phyloP scores from a whole-genome alignment of 306 rosid genomes.

The Cicer pinnatifidum region DNA sequence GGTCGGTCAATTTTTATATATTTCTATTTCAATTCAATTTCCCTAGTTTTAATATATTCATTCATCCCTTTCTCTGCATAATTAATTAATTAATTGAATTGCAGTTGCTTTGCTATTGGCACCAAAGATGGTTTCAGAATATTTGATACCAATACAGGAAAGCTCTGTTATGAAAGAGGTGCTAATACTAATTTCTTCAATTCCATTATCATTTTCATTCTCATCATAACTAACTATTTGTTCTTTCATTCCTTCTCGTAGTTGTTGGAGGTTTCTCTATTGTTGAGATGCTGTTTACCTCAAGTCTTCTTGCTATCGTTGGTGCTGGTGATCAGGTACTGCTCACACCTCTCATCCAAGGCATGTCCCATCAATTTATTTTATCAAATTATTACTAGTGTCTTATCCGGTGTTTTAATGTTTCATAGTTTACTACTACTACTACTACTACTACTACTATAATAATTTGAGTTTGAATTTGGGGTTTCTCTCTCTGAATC shows the following conservation, averaged over 20 bases:
- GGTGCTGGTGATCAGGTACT: slow-evolving; percentile 94
- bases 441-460: slow-evolving; percentile 43
- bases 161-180: slow-evolving; percentile 80
- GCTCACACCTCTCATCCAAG: no score
- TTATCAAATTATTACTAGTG: no score
- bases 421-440: background rate
- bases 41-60: background rate
- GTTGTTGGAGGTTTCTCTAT: slow-evolving; percentile 79
- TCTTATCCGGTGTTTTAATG: no score
- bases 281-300: slow-evolving; percentile 87
- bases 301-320: slow-evolving; percentile 94
- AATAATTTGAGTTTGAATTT: background rate
- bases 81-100: background rate
- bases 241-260: slow-evolving; percentile 1
- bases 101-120: slow-evolving; percentile 85
- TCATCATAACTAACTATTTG: background rate
- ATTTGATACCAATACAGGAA: slow-evolving; percentile 75
- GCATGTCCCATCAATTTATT: no score
- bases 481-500: background rate
- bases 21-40: no score
- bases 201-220: background rate
- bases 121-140: slow-evolving; percentile 83
- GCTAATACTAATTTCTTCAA: slow-evolving; percentile 9
- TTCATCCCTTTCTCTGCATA: background rate
- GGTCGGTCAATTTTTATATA: slow-evolving; percentile 56